Evolutionary conservation across 768 basidiomycete species (phyloP), one percentile per base, ranked within the genome.

Genomic region (Calocybe indica): DNA sequence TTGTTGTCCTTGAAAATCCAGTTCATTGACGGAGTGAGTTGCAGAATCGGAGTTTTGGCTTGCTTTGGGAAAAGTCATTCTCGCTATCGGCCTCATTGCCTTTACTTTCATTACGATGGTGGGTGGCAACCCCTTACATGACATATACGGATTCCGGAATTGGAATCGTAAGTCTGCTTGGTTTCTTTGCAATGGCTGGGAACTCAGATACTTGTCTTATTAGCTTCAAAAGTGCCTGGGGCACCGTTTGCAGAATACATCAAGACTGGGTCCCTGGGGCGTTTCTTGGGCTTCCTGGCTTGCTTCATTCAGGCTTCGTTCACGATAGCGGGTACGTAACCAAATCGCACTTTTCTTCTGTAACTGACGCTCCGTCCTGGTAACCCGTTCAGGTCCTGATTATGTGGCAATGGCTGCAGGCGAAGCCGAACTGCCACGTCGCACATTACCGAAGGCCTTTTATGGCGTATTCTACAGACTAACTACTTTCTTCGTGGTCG

Each of bases 391-490:
- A 71, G 72, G 74, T 6, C 76, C 76, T 2, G 76, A 78, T 47
- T 76, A 76, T 47, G 71, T 78, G 5, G 59, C 75, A 30, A 75
- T 78, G 63, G 73, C 85, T 2, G 88, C 86, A 15, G 85, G 82
- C 2, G 89, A 93, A 66, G 80, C 85, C 1, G 65, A 74, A 50
- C 74, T 76, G 50, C 90, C 91, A 0, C 76, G 88, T 31, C 73
- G 72, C 29, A 85, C 79, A 53, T 78, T 93, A 55, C 79, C 84
- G 37, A 75, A 68, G 54, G 88, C 88, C 8, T 84, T 88, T 59
- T 76, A 75, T 37, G 70, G 80, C n/a, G 88, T 92, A 39, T 83
- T 89, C 63, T 85, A 79, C 65, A 84, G 92, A 48, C 76, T 95
- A 49, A 66, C 86, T 2, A 60, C 85, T 31, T 92, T 92, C 70